These are phyloP conservation scores for Hypsizygus marmoreus DNA, from an alignment of 768 basidiomycete genomes.

Conservation along the genomic window DNA sequence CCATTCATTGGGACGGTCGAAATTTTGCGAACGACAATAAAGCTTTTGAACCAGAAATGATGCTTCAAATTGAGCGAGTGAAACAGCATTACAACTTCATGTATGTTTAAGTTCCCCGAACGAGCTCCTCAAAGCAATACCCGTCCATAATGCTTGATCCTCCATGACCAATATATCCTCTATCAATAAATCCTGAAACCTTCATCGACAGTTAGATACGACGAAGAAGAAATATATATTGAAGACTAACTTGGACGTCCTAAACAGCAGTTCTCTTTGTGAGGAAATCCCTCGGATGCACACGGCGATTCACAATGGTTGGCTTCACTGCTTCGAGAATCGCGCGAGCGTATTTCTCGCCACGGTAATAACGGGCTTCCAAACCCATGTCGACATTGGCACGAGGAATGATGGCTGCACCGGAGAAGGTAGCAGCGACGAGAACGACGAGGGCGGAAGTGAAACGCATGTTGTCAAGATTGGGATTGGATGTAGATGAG, in stretches of 20 bases:
- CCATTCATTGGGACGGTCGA: no score
- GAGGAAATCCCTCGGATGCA: slow-evolving; percentile 19
- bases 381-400: slow-evolving; percentile 20
- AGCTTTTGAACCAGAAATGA: no score
- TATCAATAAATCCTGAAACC: not conserved
- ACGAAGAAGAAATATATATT: not conserved
- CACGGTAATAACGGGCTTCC: slow-evolving; percentile 24
- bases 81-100: no score
- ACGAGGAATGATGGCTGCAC: slow-evolving; percentile 29
- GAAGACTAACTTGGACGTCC: slow-evolving; percentile 3
- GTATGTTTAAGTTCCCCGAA: no score
- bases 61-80: no score
- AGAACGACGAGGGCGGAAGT: slow-evolving; percentile 20
- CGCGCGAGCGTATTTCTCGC: slow-evolving; percentile 20
- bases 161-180: no score
- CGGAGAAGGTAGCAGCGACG: slow-evolving; percentile 23
- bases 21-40: no score
- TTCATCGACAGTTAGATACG: not conserved
- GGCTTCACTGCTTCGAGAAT: slow-evolving; percentile 4
- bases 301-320: slow-evolving; percentile 5
- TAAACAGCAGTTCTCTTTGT: slow-evolving; percentile 11
- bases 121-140: no score
- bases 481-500: slow-evolving; percentile 10
- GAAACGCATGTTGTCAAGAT: slow-evolving; percentile 30
- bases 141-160: no score